These are phyloP conservation scores for Xylaria curta DNA, from an alignment of 495 filamentous ascomycete genomes.

Conservation along the genomic window DNA sequence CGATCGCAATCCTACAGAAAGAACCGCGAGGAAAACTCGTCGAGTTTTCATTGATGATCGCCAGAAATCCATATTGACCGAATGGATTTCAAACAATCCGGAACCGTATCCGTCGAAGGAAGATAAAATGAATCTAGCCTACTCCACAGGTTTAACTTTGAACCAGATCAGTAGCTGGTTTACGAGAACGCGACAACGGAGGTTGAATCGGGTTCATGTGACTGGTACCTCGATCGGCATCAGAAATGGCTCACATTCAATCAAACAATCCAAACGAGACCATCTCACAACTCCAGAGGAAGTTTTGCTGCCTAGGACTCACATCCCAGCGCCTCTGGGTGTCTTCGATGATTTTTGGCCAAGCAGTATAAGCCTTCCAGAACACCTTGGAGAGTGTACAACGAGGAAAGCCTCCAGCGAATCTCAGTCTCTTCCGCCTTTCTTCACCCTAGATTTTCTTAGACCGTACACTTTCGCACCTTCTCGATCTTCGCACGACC, in stretches of 20 bases:
- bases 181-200: conserved; percentile 5
- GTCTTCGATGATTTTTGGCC: neutral
- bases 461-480: neutral
- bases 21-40: neutral
- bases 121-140: neutral
- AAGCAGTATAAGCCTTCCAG: neutral
- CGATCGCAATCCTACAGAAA: neutral
- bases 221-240: neutral
- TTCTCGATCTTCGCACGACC: neutral
- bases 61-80: neutral
- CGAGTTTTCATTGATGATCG: neutral
- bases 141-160: neutral
- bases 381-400: neutral
- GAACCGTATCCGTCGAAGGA: conserved; percentile 16
- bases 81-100: neutral
- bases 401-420: too few species aligned
- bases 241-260: neutral
- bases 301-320: neutral
- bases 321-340: neutral
- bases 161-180: conserved; percentile 8
- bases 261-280: neutral
- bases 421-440: neutral
- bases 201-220: neutral
- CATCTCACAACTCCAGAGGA: neutral
- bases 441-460: conserved; percentile 4